A percentile compares a stretch with the other conserved stretches of the same genome.
Conservation (phyloP, 768 basidiomycete genomes). For the Russula brevipes region DNA sequence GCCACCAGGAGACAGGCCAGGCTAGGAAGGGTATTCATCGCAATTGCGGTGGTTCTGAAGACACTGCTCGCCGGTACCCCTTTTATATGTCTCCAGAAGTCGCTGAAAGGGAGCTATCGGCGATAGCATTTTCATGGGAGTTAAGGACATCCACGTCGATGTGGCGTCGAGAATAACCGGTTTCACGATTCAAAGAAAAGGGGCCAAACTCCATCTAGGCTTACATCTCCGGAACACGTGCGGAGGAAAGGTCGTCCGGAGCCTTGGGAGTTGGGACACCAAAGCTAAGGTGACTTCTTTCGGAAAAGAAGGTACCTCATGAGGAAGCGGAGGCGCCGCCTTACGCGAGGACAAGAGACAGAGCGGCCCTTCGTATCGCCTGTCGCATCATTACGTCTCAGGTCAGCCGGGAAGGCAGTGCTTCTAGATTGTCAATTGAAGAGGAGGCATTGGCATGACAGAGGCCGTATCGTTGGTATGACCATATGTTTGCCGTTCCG, state of each 20-base stretch:
- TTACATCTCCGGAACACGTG: constrained; percentile 9
- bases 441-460: background rate
- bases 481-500: background rate
- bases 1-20: constrained; percentile 2
- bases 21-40: constrained; percentile 10
- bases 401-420: background rate
- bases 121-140: constrained; percentile 8
- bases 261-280: background rate
- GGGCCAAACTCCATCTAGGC: background rate
- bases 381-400: constrained; percentile 17
- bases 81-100: constrained; percentile 9
- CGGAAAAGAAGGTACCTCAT: background rate
- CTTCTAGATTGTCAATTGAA: constrained; percentile 8
- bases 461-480: background rate
- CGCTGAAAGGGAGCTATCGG: constrained; percentile 1
- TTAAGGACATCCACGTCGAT: background rate
- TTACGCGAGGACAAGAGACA: constrained; percentile 11
- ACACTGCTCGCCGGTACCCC: background rate
- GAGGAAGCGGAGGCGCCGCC: background rate
- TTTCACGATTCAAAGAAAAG: constrained; percentile 3
- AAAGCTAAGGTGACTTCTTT: background rate
- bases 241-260: background rate
- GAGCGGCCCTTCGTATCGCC: background rate
- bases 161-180: constrained; percentile 2
- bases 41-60: constrained; percentile 4